These are phyloP conservation scores for Russula olivacea DNA, from an alignment of 768 basidiomycete species.

Conservation along the genomic window DNA sequence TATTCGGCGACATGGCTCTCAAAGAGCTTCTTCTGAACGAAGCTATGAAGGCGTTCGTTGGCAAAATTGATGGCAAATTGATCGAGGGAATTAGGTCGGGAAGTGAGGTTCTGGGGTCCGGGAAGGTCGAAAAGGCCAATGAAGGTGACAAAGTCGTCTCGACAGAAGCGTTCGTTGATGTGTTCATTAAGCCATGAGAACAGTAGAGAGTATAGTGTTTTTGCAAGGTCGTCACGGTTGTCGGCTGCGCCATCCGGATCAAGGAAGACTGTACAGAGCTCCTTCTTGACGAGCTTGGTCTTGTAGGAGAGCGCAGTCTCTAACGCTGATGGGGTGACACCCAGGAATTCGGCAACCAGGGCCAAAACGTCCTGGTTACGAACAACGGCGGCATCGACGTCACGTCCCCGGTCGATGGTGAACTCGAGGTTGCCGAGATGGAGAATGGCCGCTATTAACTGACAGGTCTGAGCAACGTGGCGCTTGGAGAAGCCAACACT, in stretches of 20 bases:
- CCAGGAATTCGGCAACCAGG: slow-evolving; percentile 87
- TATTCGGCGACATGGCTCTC: slow-evolving; percentile 82
- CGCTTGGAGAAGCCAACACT: slow-evolving; percentile 89
- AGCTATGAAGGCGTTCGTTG: slow-evolving; percentile 85
- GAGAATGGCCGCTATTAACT: slow-evolving; percentile 90
- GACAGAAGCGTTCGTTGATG: slow-evolving; percentile 91
- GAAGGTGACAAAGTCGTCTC: slow-evolving; percentile 88
- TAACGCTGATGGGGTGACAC: slow-evolving; percentile 64
- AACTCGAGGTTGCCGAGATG: slow-evolving; percentile 97
- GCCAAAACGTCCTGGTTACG: slow-evolving; percentile 77
- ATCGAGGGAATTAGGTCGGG: slow-evolving; percentile 86
- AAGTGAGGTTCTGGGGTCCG: slow-evolving; percentile 85
- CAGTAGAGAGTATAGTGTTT: slow-evolving; percentile 87
- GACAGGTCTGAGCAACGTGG: slow-evolving; percentile 92
- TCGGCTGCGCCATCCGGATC: slow-evolving; percentile 90
- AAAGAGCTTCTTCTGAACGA: slow-evolving; percentile 73
- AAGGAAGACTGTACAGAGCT: slow-evolving; percentile 94
- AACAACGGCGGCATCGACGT: slow-evolving; percentile 91
- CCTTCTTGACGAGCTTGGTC: slow-evolving; percentile 89
- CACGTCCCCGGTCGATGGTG: slow-evolving; percentile 69
- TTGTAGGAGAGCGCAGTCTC: slow-evolving; percentile 84
- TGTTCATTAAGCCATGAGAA: slow-evolving; percentile 97
- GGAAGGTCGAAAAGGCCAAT: slow-evolving; percentile 93
- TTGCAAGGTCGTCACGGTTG: slow-evolving; percentile 91
- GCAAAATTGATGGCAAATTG: slow-evolving; percentile 97